These are phyloP conservation scores for Senecio squalidus DNA, from an alignment of 140 eudicot genomes.

Conservation along the genomic window DNA sequence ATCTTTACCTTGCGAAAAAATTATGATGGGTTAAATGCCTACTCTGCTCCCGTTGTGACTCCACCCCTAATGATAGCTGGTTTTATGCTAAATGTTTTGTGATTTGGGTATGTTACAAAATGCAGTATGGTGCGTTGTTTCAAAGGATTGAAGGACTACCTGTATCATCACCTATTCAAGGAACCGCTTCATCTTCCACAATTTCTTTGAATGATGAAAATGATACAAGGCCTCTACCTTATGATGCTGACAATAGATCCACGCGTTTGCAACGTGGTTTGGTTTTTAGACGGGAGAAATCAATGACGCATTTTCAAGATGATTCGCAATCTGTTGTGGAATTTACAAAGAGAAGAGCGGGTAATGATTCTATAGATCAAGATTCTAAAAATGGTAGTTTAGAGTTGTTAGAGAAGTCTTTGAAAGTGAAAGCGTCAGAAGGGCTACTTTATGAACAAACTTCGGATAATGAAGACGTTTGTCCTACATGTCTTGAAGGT, in stretches of 20 bases:
- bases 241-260: constrained; percentile 37
- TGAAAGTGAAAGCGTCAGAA: constrained; percentile 23
- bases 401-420: constrained; percentile 29
- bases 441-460: constrained; percentile 26
- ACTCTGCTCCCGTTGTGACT: background rate
- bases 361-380: constrained; percentile 23
- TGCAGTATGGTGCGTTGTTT: constrained; percentile 46
- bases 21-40: too few relatives aligned
- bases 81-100: background rate
- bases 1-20: too few relatives aligned
- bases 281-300: constrained; percentile 42
- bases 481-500: constrained; percentile 44
- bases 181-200: constrained; percentile 22
- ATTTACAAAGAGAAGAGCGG: constrained; percentile 28
- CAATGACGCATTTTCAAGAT: constrained; percentile 36
- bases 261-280: constrained; percentile 41
- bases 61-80: background rate
- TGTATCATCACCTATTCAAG: constrained; percentile 29
- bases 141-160: constrained; percentile 36
- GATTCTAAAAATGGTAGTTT: constrained; percentile 23
- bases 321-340: constrained; percentile 41
- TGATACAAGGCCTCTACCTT: constrained; percentile 30
- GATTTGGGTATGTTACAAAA: background rate
- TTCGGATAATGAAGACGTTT: constrained; percentile 38
- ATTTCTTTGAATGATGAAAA: constrained; percentile 27